A percentile compares a stretch with the other conserved stretches of the same genome.
Conservation (phyloP, 2,329 filamentous ascomycete genomes). For the Sporothrix phasma region DNA sequence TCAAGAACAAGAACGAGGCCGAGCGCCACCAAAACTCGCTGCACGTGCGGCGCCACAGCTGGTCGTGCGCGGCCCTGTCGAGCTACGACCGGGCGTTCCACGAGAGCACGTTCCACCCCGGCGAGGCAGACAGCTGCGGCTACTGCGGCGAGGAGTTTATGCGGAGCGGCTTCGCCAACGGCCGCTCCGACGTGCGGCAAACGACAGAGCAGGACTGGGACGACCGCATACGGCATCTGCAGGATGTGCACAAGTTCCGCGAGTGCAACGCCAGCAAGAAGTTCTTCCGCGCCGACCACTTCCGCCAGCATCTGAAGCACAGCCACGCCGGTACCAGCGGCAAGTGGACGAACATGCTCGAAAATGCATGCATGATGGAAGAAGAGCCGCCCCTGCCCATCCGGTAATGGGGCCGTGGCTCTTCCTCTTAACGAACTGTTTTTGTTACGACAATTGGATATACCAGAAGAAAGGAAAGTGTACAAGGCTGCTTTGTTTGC, state of each 20-base stretch:
- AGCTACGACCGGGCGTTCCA: conserved; percentile 78
- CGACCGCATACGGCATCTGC: conserved; percentile 72
- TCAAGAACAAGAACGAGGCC: conserved; percentile 98
- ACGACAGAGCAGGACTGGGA: conserved; percentile 83
- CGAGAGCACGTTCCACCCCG: conserved; percentile 57
- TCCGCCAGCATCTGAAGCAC: conserved; percentile 95
- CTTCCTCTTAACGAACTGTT: background rate
- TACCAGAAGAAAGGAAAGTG: background rate
- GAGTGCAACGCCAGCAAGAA: conserved; percentile 99
- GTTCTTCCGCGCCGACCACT: conserved; percentile 95
- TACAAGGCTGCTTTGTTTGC: background rate
- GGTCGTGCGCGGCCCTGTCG: conserved; percentile 85
- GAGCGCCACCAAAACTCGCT: conserved; percentile 94
- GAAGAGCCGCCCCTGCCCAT: conserved; percentile 55
- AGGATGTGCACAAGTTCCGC: conserved; percentile 87
- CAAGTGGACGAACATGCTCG: conserved; percentile 98
- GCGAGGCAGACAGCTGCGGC: conserved; percentile 71
- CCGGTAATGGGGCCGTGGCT: conserved; percentile 22
- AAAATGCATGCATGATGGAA: conserved; percentile 91
- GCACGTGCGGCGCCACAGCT: conserved; percentile 84
- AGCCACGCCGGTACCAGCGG: conserved; percentile 92
- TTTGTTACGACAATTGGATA: background rate
- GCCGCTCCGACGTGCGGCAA: conserved; percentile 27
- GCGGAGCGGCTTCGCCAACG: conserved; percentile 36
- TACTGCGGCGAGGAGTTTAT: conserved; percentile 91